Evolutionary conservation across 352 stramenopile genomes (phyloP).

Genomic region (Pythium dissimile): DNA sequence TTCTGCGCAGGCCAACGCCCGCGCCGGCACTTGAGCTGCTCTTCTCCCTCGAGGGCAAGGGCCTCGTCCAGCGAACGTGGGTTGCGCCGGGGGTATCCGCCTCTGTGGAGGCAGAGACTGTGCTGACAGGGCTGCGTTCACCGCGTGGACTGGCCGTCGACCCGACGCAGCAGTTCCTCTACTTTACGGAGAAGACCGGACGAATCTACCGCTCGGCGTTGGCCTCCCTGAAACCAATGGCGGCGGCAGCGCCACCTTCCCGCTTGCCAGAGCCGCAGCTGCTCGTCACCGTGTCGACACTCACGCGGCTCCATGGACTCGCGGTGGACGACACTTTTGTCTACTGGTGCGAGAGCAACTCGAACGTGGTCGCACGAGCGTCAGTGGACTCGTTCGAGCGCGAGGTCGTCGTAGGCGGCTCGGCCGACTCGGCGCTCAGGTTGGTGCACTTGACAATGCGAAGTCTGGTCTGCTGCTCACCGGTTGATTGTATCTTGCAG

Average conservation of each 20-base stretch:
- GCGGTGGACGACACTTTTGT: constrained; percentile 36
- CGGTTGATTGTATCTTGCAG: constrained; percentile 15
- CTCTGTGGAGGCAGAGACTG: neutral
- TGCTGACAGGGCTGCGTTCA: constrained; percentile 40
- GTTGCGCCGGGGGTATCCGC: neutral
- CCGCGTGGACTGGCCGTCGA: constrained; percentile 53
- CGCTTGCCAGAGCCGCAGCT: constrained; percentile 7
- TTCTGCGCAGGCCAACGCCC: constrained; percentile 12
- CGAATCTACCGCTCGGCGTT: constrained; percentile 37
- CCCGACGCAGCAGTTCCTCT: constrained; percentile 30
- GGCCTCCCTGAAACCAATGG: neutral
- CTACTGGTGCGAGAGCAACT: constrained; percentile 74
- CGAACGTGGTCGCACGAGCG: constrained; percentile 53
- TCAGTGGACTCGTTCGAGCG: constrained; percentile 38
- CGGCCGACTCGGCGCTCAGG: constrained; percentile 51
- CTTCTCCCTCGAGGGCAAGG: constrained; percentile 59
- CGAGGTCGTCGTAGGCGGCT: constrained; percentile 47
- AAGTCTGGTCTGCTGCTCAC: neutral
- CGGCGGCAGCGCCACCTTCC: neutral
- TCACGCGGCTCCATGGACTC: constrained; percentile 56
- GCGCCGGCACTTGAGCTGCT: constrained; percentile 28
- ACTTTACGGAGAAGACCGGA: constrained; percentile 73
- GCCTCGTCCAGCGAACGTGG: constrained; percentile 32
- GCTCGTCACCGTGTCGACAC: constrained; percentile 39
- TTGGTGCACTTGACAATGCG: constrained; percentile 10